Percentiles rank a stretch among this genome's conserved stretches.
Evolutionary conservation across 139 green algal species (phyloP).

Genomic region (Micractinium conductrix): DNA sequence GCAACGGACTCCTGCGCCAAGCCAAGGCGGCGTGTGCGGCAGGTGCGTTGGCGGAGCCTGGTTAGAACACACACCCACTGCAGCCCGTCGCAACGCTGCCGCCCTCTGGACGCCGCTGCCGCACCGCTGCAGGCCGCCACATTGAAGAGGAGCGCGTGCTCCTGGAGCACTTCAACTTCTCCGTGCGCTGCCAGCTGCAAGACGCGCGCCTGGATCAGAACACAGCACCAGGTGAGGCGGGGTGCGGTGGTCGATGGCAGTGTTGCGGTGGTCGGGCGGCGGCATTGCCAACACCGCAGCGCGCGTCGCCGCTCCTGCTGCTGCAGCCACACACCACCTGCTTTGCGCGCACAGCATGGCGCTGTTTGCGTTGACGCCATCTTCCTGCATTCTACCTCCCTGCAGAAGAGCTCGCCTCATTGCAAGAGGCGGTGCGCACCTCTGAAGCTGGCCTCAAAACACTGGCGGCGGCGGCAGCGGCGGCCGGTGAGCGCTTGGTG

Average conservation of each 20-base stretch:
- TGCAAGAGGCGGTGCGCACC: not conserved
- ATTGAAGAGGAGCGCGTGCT: conserved; percentile 4
- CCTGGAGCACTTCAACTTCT: not conserved
- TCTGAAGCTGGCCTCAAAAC: too few relatives aligned
- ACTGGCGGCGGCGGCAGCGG: too few relatives aligned
- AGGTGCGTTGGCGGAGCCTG: not conserved
- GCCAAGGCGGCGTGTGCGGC: not conserved
- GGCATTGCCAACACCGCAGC: not conserved
- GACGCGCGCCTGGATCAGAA: not conserved
- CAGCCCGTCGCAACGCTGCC: not conserved
- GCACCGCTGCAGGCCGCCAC: not conserved
- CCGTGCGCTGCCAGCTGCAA: not conserved
- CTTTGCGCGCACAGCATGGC: not conserved
- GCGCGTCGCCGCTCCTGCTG: not conserved
- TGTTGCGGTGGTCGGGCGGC: not conserved
- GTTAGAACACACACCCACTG: not conserved
- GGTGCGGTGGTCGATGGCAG: not conserved
- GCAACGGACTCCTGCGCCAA: not conserved
- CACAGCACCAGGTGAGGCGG: conserved; percentile 1
- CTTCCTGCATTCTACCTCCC: not conserved
- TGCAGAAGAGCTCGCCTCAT: not conserved
- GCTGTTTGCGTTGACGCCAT: not conserved
- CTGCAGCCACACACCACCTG: not conserved
- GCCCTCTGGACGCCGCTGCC: not conserved
- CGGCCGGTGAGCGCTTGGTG: too few relatives aligned